phyloP scores from a whole-genome alignment of 2,329 filamentous ascomycete genomes.

The Blumeria graminis region DNA sequence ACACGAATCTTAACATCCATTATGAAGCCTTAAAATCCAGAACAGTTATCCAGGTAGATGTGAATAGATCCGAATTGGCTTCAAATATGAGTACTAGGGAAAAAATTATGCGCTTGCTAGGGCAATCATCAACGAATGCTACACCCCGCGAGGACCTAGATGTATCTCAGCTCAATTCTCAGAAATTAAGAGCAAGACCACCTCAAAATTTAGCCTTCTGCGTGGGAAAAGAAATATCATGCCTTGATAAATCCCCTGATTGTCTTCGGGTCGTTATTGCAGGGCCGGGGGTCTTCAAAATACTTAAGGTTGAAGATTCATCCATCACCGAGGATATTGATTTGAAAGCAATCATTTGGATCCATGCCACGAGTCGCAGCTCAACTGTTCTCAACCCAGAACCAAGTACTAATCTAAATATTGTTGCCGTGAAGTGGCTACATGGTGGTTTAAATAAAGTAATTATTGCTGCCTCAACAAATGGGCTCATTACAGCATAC shows the following conservation, averaged over 20 bases:
- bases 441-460: constrained; percentile 22
- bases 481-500: constrained; percentile 40
- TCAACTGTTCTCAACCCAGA: constrained; percentile 16
- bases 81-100: constrained; percentile 12
- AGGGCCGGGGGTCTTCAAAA: constrained; percentile 36
- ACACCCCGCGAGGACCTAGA: constrained; percentile 8
- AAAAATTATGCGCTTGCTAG: constrained; percentile 14
- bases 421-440: constrained; percentile 36
- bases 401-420: constrained; percentile 31
- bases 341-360: constrained; percentile 28
- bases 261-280: constrained; percentile 30
- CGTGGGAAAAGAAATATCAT: constrained; percentile 28
- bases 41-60: too few species aligned
- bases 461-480: constrained; percentile 37
- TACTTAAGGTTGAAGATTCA: constrained; percentile 24
- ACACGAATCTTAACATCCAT: too few species aligned
- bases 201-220: constrained; percentile 31
- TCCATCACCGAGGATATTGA: constrained; percentile 31
- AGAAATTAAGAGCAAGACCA: constrained; percentile 14
- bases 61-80: too few species aligned
- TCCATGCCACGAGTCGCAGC: constrained; percentile 20
- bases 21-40: too few species aligned
- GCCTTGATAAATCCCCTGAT: constrained; percentile 33
- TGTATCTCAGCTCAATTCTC: constrained; percentile 7
- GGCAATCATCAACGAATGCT: constrained; percentile 7